Evolutionary conservation across 306 rosid genomes (phyloP).

Genomic region (Begonia peltatifolia): DNA sequence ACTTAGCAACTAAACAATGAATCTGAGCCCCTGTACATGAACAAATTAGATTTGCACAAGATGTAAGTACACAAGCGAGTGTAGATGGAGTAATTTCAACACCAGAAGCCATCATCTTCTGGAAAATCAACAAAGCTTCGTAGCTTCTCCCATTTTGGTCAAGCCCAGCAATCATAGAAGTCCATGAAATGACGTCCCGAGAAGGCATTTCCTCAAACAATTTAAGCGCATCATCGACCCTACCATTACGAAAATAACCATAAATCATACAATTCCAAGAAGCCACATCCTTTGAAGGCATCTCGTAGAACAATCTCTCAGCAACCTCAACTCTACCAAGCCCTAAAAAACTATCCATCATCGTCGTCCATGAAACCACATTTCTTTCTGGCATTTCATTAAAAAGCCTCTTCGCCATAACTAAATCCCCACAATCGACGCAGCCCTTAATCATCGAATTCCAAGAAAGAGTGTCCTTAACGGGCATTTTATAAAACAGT

Average conservation of each 20-base stretch:
- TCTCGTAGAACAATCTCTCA: slow-evolving; percentile 36
- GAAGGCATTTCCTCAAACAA: slow-evolving; percentile 46
- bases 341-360: slow-evolving; percentile 36
- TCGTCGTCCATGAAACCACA: slow-evolving; percentile 68
- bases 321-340: slow-evolving; percentile 47
- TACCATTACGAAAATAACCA: slow-evolving; percentile 54
- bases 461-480: slow-evolving; percentile 53
- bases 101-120: slow-evolving; percentile 34
- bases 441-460: slow-evolving; percentile 63
- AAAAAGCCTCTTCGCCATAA: slow-evolving; percentile 39
- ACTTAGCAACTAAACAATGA: slow-evolving; percentile 39
- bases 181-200: slow-evolving; percentile 62
- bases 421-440: slow-evolving; percentile 38
- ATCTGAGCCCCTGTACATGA: slow-evolving; percentile 40
- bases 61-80: slow-evolving; percentile 51
- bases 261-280: slow-evolving; percentile 78
- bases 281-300: slow-evolving; percentile 54
- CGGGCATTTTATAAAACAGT: slow-evolving; percentile 43
- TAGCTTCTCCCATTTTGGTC: slow-evolving; percentile 46
- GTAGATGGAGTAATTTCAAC: slow-evolving; percentile 30
- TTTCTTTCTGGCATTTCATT: slow-evolving; percentile 44
- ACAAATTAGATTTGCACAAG: slow-evolving; percentile 35
- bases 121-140: slow-evolving; percentile 44
- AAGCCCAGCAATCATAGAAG: slow-evolving; percentile 60
- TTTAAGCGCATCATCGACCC: slow-evolving; percentile 41